phyloP scores from a whole-genome alignment of 345 rosid species.

The Eucalyptus marginata region DNA sequence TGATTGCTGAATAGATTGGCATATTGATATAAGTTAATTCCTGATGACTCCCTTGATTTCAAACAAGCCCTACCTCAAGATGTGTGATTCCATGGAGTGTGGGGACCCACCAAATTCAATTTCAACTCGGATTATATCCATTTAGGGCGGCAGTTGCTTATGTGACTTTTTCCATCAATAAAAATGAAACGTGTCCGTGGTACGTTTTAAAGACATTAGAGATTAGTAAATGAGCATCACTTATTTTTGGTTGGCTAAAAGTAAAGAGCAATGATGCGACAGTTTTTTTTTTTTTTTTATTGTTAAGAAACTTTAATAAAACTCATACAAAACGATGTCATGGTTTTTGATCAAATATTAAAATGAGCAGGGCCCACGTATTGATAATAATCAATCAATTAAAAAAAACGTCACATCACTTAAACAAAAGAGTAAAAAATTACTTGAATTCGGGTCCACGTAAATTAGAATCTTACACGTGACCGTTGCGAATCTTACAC shows the following conservation, averaged over 20 bases:
- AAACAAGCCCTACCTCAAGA: not conserved
- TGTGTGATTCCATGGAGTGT: not conserved
- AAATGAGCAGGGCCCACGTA: not conserved
- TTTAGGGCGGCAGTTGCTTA: not conserved
- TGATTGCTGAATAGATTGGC: not conserved
- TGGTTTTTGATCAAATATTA: not conserved
- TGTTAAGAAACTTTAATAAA: not conserved
- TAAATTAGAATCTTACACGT: not conserved
- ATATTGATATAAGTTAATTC: not conserved
- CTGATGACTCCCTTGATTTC: not conserved
- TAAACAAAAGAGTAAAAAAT: not conserved
- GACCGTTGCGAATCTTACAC: not conserved
- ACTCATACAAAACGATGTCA: not conserved
- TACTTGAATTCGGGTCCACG: not conserved
- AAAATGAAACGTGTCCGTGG: not conserved
- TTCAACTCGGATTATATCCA: not conserved
- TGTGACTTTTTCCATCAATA: not conserved
- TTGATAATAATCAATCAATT: not conserved
- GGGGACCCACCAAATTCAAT: not conserved
- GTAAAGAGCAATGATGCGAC: not conserved
- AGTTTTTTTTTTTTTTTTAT: not conserved
- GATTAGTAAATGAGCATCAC: not conserved
- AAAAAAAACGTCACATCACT: not conserved
- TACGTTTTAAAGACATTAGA: not conserved
- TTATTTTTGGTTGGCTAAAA: not conserved